Percentiles rank a stretch among this genome's conserved stretches.
Evolutionary conservation across 768 basidiomycete species (phyloP).

Genomic region (Tulasnella sp.): DNA sequence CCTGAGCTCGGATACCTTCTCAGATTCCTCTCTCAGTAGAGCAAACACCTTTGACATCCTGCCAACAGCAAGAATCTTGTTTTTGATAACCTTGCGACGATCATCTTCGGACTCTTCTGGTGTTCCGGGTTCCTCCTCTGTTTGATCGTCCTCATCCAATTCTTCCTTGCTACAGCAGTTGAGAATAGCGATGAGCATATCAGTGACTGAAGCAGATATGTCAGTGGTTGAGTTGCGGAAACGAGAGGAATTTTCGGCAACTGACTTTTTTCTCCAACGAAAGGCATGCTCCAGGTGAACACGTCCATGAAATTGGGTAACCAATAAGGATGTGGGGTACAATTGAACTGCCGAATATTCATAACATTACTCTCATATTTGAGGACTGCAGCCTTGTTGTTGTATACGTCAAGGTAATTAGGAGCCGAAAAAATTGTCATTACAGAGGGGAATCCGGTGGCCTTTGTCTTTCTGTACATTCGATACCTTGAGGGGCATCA

Average conservation of each 20-base stretch:
- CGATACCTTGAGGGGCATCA: conserved; percentile 48
- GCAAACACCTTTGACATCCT: conserved; percentile 95
- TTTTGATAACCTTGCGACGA: conserved; percentile 86
- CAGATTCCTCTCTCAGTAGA: conserved; percentile 93
- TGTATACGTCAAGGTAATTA: conserved; percentile 96
- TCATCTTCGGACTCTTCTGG: conserved; percentile 33
- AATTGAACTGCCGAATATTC: conserved; percentile 97
- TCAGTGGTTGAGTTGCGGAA: neutral
- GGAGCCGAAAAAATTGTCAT: conserved; percentile 99
- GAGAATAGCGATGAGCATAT: conserved; percentile 95
- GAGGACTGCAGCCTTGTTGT: conserved; percentile 97
- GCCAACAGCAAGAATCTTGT: conserved; percentile 96
- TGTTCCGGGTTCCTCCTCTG: conserved; percentile 16
- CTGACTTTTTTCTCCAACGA: conserved; percentile 95
- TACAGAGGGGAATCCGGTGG: conserved; percentile 95
- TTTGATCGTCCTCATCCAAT: conserved; percentile 57
- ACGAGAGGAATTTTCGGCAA: conserved; percentile 11
- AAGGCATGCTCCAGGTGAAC: conserved; percentile 97
- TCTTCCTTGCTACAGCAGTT: conserved; percentile 95
- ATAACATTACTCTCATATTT: conserved; percentile 99
- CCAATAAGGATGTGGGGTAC: conserved; percentile 92
- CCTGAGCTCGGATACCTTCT: conserved; percentile 94
- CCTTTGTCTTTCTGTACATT: conserved; percentile 98
- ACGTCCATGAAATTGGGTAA: conserved; percentile 99
- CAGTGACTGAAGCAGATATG: conserved; percentile 53